Conservation (phyloP, 2,329 filamentous ascomycete genomes). For the Pseudogymnoascus sp. region DNA sequence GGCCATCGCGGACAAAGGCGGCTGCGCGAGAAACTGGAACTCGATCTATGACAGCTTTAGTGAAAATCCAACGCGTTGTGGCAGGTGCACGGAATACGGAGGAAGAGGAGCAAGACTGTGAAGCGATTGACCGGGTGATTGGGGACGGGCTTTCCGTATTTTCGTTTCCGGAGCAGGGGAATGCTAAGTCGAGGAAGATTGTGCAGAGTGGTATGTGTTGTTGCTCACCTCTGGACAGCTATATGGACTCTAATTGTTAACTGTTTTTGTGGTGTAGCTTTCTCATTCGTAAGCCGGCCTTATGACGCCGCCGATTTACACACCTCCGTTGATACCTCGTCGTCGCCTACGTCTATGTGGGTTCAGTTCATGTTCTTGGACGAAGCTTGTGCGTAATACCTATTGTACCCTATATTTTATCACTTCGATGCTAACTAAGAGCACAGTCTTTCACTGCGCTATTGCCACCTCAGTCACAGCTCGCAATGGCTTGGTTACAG, state of each 20-base stretch:
- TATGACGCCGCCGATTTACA: conserved; percentile 9
- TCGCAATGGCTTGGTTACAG: conserved; percentile 13
- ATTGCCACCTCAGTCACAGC: conserved; percentile 22
- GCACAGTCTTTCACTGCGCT: conserved; percentile 27
- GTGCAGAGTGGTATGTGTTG: conserved; percentile 11
- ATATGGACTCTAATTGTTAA: background rate
- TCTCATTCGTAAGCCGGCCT: conserved; percentile 14
- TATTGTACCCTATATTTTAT: background rate
- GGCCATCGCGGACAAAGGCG: conserved; percentile 10
- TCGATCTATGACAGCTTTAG: background rate
- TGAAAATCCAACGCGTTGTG: background rate
- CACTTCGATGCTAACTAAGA: background rate
- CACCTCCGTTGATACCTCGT: conserved; percentile 10
- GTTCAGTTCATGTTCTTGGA: conserved; percentile 25
- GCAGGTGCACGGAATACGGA: background rate
- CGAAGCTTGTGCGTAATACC: conserved; percentile 27
- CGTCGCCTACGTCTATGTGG: conserved; percentile 18
- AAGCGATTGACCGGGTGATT: conserved; percentile 13
- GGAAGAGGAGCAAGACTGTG: background rate
- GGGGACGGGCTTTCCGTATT: conserved; percentile 16
- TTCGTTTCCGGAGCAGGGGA: conserved; percentile 12
- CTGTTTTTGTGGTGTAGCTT: conserved; percentile 7
- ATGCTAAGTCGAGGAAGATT: conserved; percentile 11
- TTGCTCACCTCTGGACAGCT: background rate
- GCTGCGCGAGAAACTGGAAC: background rate